A percentile compares a stretch with the other conserved stretches of the same genome.
Evolutionary conservation across 495 filamentous ascomycete genomes (phyloP).

Genomic region (Penicillium fimorum): DNA sequence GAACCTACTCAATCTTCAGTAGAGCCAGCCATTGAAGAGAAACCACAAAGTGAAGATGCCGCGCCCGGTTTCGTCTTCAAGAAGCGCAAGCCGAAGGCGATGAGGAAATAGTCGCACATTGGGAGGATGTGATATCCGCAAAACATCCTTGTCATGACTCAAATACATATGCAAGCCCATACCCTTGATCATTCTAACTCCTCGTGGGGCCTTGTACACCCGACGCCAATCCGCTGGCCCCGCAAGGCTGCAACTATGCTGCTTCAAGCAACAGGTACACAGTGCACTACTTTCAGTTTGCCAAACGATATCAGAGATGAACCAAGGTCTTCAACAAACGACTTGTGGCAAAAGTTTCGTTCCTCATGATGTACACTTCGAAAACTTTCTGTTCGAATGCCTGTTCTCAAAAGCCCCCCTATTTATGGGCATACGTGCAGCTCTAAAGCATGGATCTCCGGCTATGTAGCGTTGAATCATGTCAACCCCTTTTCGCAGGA

Average conservation of each 20-base stretch:
- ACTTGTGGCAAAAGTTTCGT: background rate
- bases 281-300: background rate
- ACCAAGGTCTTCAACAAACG: background rate
- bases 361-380: background rate
- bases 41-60: conserved; percentile 30
- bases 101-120: conserved; percentile 38
- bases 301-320: background rate
- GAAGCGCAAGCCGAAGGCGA: conserved; percentile 81
- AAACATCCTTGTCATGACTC: background rate
- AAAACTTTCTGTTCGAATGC: background rate
- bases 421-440: background rate
- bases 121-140: conserved; percentile 2
- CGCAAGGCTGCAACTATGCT: background rate
- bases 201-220: background rate
- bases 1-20: conserved; percentile 18
- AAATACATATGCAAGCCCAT: background rate
- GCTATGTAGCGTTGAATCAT: background rate
- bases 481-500: background rate
- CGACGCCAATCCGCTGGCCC: background rate
- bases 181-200: background rate
- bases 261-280: background rate
- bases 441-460: background rate
- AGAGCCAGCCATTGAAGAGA: conserved; percentile 15
- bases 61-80: conserved; percentile 70
- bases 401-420: too few species aligned